Base-by-base conservation (phyloP, 768 basidiomycete species). In the Mycena amicta region DNA sequence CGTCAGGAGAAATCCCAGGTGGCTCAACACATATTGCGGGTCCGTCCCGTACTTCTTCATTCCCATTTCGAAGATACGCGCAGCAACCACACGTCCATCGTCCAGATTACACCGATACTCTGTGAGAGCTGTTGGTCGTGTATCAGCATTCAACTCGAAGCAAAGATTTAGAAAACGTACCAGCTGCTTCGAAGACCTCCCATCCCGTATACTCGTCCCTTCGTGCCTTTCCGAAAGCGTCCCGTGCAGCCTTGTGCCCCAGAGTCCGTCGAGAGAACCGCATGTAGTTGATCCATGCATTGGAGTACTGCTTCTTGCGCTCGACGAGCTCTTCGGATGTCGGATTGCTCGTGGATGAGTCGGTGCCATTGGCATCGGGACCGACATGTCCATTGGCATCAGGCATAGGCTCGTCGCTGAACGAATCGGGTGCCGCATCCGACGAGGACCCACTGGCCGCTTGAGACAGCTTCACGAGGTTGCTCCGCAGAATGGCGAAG, bases 101-200 rank as follows among this genome's bases (percentile, higher is more conserved):
- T 91, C 88, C 55, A 90, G 90, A 37, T 64, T 60, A 67, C 88
- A 92, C 70, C 97, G 94, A 68, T 97, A 97, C 71, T 98, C 97
- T 85, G 96, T 92, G 65, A 95, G 70, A 0, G 97, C 97, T 95
- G 68, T 18, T 51, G 4, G 20, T 16, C 11, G n/a, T 54, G 25
- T 27, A 13, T 51, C 4, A 53, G 15, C 15, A 55, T 61, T n/a
- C 56, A 37, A 39, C 27, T 45, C 29, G 41, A 55, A 43, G 5
- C 51, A 25, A 54, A 64, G 53, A 41, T 47, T 22, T 47, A 5
- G 22, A 52, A 37, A 50, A 70, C 80, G 31, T 61, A 95, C 95
- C 95, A 54, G 92, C 88, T 41, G 95, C 90, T 71, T 98, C 95
- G 66, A 88, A 96, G 0, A 93, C 90, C 67, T 95, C 90, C 97